phyloP scores from a whole-genome alignment of 2,329 filamentous ascomycete species.

The Ophiostoma sp. region DNA sequence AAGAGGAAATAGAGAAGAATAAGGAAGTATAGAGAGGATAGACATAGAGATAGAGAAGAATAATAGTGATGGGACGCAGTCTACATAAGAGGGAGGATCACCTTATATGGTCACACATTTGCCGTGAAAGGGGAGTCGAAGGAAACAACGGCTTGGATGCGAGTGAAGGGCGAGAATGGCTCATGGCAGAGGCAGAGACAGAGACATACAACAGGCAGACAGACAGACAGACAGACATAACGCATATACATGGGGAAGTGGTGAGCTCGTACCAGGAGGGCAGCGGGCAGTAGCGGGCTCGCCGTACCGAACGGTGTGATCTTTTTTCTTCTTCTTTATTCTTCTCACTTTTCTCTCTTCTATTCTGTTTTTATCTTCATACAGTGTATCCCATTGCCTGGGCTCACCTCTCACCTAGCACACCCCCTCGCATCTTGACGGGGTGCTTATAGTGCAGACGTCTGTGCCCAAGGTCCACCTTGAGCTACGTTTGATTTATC shows the following conservation, averaged over 20 bases:
- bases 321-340: not conserved
- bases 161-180: not conserved
- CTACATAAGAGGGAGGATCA: slow-evolving; percentile 14
- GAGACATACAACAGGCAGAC: not conserved
- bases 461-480: slow-evolving; percentile 20
- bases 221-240: not conserved
- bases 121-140: not conserved
- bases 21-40: no score
- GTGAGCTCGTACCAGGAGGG: slow-evolving; percentile 19
- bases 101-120: slow-evolving; percentile 22
- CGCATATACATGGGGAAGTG: slow-evolving; percentile 17
- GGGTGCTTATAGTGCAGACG: slow-evolving; percentile 6
- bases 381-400: not conserved
- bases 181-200: not conserved
- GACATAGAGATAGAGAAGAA: slow-evolving; percentile 3
- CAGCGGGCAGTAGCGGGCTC: slow-evolving; percentile 19
- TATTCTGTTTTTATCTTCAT: not conserved
- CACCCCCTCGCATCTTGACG: slow-evolving; percentile 9
- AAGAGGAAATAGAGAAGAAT: not conserved
- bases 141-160: not conserved
- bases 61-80: not conserved
- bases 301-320: slow-evolving; percentile 15
- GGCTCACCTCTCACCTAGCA: not conserved
- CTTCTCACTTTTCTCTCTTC: not conserved
- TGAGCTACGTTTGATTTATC: slow-evolving; percentile 16